These are phyloP conservation scores for Astrocystis sublimbata DNA, from an alignment of 495 filamentous ascomycete species.

Conservation along the genomic window DNA sequence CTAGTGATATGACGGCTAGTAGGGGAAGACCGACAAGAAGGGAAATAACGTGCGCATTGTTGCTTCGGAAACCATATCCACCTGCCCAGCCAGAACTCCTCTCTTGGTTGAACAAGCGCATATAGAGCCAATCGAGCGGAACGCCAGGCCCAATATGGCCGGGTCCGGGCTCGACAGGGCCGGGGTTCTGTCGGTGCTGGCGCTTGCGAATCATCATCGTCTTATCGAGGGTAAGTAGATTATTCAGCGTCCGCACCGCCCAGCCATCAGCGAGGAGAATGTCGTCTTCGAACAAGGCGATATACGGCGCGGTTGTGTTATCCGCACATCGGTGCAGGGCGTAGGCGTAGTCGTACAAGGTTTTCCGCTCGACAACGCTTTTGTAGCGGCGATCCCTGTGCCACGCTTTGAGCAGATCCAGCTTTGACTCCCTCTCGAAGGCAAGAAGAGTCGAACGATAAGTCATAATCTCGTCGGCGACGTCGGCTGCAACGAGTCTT, in stretches of 20 bases:
- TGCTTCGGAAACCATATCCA: slow-evolving; percentile 39
- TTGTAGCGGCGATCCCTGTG: slow-evolving; percentile 28
- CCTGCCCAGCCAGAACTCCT: slow-evolving; percentile 41
- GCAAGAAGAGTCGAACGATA: slow-evolving; percentile 27
- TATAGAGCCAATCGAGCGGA: slow-evolving; percentile 46
- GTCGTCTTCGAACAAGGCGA: slow-evolving; percentile 52
- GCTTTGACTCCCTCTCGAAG: slow-evolving; percentile 21
- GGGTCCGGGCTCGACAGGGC: slow-evolving; percentile 19
- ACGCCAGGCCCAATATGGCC: slow-evolving; percentile 23
- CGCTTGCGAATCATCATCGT: too few relatives aligned
- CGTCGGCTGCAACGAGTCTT: slow-evolving; percentile 19
- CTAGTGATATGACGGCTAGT: slow-evolving; percentile 19
- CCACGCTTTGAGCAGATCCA: slow-evolving; percentile 27
- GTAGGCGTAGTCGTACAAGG: slow-evolving; percentile 48
- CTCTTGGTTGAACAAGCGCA: slow-evolving; percentile 54
- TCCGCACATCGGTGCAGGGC: slow-evolving; percentile 40
- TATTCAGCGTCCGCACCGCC: slow-evolving; percentile 43
- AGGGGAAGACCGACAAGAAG: slow-evolving; percentile 24
- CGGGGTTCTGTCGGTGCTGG: too few relatives aligned
- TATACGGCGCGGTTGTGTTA: slow-evolving; percentile 43
- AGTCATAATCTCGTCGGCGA: slow-evolving; percentile 31
- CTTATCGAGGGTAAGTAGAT: slow-evolving; percentile 34
- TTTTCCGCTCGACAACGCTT: slow-evolving; percentile 33
- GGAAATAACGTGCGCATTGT: slow-evolving; percentile 43
- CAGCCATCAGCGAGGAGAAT: slow-evolving; percentile 51